Percentiles rank a stretch among this genome's conserved stretches.
These are phyloP conservation scores for Beauveria asiatica DNA, from an alignment of 2,329 filamentous ascomycete species.

Conservation along the genomic window DNA sequence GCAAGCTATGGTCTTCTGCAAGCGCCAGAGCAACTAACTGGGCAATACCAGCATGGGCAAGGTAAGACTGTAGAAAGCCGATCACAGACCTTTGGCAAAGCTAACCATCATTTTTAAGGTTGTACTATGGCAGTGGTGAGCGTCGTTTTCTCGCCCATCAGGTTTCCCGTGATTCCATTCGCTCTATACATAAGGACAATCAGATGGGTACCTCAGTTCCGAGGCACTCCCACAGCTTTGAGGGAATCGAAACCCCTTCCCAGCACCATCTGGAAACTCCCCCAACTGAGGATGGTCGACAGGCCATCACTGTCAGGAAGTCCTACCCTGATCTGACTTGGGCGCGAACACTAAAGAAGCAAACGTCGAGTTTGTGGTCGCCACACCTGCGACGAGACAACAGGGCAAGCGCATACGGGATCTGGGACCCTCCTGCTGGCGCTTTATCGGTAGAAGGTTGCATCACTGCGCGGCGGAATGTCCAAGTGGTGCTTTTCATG, in stretches of 20 bases:
- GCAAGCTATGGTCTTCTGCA: conserved; percentile 42
- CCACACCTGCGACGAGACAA: conserved; percentile 62
- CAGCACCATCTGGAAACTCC: conserved; percentile 33
- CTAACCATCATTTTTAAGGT: conserved; percentile 27
- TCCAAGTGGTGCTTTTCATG: conserved; percentile 67
- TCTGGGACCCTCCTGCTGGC: conserved; percentile 67
- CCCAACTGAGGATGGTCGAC: conserved; percentile 9
- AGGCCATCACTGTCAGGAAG: not conserved
- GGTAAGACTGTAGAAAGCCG: conserved; percentile 23
- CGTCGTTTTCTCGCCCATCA: conserved; percentile 40
- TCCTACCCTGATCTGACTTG: conserved; percentile 5
- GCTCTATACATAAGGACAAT: conserved; percentile 40
- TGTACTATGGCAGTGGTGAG: conserved; percentile 65
- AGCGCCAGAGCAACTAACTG: conserved; percentile 40
- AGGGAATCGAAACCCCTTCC: conserved; percentile 39
- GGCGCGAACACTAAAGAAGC: conserved; percentile 31
- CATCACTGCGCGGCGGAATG: conserved; percentile 57
- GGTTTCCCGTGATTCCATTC: conserved; percentile 36
- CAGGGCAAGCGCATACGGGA: conserved; percentile 47
- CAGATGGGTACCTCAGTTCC: conserved; percentile 37
- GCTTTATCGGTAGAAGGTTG: conserved; percentile 55
- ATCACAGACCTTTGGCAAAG: not conserved
- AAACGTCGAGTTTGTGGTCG: conserved; percentile 59
- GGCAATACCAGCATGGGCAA: conserved; percentile 47
- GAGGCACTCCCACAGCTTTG: conserved; percentile 40